phyloP scores from a whole-genome alignment of 768 basidiomycete species.

The Leccinum ochraceum region DNA sequence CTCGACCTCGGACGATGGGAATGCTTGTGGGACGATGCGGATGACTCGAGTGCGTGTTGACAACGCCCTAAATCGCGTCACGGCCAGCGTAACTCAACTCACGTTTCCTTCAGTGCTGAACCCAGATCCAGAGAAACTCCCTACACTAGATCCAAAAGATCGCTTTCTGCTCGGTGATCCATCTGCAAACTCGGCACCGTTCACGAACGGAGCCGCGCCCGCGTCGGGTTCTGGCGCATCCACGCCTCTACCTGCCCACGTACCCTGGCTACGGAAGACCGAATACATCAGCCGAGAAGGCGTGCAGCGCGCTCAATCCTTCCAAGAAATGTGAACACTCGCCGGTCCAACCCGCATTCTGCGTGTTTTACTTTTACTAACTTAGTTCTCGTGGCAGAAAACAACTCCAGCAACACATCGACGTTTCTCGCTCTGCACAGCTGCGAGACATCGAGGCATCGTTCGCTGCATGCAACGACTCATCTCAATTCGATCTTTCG shows the following conservation, averaged over 20 bases:
- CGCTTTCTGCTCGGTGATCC: slow-evolving; percentile 74
- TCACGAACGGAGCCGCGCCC: slow-evolving; percentile 39
- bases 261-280: slow-evolving; percentile 91
- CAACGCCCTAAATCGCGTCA: not conserved
- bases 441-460: slow-evolving; percentile 78
- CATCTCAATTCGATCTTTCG: slow-evolving; percentile 58
- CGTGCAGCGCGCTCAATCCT: slow-evolving; percentile 41
- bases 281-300: slow-evolving; percentile 80
- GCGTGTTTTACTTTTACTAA: not conserved
- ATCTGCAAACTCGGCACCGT: slow-evolving; percentile 44
- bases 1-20: slow-evolving; percentile 84
- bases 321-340: slow-evolving; percentile 57
- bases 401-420: slow-evolving; percentile 51
- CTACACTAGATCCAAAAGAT: slow-evolving; percentile 71
- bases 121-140: slow-evolving; percentile 60
- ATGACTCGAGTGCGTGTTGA: slow-evolving; percentile 53
- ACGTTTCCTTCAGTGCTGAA: slow-evolving; percentile 49
- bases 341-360: not conserved
- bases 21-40: slow-evolving; percentile 77
- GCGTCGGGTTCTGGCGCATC: slow-evolving; percentile 40
- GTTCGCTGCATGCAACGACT: slow-evolving; percentile 55
- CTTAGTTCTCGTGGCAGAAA: slow-evolving; percentile 39
- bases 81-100: not conserved
- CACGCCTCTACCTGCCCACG: slow-evolving; percentile 56
- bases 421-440: slow-evolving; percentile 75